Evolutionary conservation across 805 yeast species (phyloP).

Genomic region (Priceomyces castillae): DNA sequence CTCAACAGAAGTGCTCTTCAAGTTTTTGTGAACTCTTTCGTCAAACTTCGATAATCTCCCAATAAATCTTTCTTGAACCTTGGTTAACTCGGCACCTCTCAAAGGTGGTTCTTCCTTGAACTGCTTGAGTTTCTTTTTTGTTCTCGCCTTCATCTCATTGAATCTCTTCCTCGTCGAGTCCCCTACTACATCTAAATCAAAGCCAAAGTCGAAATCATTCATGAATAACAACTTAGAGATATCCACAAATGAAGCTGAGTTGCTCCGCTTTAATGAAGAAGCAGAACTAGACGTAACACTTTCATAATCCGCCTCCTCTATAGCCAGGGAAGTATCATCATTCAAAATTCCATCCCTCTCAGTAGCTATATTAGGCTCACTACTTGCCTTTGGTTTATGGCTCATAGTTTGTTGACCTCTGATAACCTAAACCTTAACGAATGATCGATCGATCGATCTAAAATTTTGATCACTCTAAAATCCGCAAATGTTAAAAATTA

Average conservation of each 20-base stretch:
- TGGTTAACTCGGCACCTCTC: constrained; percentile 24
- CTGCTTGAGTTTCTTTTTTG: constrained; percentile 29
- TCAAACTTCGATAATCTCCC: constrained; percentile 34
- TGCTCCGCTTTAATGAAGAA: constrained; percentile 16
- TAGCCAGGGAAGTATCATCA: not conserved
- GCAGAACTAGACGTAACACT: not conserved
- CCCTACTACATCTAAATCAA: constrained; percentile 33
- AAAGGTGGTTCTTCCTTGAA: constrained; percentile 19
- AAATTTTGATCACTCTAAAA: too few relatives aligned
- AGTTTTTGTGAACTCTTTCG: constrained; percentile 30
- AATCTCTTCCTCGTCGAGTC: constrained; percentile 36
- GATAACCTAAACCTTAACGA: too few relatives aligned
- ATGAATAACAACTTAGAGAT: constrained; percentile 34
- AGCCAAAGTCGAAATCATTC: constrained; percentile 44
- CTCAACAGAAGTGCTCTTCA: constrained; percentile 48
- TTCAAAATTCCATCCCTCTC: not conserved
- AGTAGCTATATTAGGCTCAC: not conserved
- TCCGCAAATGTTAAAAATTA: too few relatives aligned
- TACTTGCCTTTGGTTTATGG: not conserved
- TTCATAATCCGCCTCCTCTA: constrained; percentile 1
- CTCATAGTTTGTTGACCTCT: too few relatives aligned
- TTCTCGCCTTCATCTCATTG: constrained; percentile 33
- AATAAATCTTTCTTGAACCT: constrained; percentile 32
- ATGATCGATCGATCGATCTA: too few relatives aligned
- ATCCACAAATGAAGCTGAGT: constrained; percentile 34